phyloP scores from a whole-genome alignment of 306 rosid species.

The Vicia villosa region DNA sequence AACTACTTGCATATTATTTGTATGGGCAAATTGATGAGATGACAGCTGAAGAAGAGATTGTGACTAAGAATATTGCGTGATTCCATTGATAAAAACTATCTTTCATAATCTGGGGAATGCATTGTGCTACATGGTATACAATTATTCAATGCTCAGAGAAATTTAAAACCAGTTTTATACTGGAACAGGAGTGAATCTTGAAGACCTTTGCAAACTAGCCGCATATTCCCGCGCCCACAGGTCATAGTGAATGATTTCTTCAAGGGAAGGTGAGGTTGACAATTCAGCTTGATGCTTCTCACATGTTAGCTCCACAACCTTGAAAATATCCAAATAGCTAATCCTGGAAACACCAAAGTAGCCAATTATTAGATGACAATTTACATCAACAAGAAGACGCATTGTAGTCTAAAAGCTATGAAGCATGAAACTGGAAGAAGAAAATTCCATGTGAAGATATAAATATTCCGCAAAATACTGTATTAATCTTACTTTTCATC shows the following conservation, averaged over 20 bases:
- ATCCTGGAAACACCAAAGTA: constrained; percentile 59
- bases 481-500: constrained; percentile 71
- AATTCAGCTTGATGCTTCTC: constrained; percentile 74
- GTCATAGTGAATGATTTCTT: constrained; percentile 88
- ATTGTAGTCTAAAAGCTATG: background rate
- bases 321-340: constrained; percentile 87
- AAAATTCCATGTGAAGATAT: background rate
- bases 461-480: background rate
- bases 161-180: constrained; percentile 49
- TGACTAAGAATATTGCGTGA: no score
- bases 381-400: background rate
- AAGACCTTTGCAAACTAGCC: constrained; percentile 55
- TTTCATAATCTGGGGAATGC: constrained; percentile 33
- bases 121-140: constrained; percentile 33
- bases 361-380: constrained; percentile 14
- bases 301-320: constrained; percentile 90
- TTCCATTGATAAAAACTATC: constrained; percentile 23
- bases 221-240: constrained; percentile 89
- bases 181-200: constrained; percentile 51
- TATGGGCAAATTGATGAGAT: no score
- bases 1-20: no score
- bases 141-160: constrained; percentile 30
- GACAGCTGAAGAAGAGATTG: no score
- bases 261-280: constrained; percentile 75
- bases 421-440: no score